phyloP scores from a whole-genome alignment of 306 rosid genomes.

The Crotalaria pallida region DNA sequence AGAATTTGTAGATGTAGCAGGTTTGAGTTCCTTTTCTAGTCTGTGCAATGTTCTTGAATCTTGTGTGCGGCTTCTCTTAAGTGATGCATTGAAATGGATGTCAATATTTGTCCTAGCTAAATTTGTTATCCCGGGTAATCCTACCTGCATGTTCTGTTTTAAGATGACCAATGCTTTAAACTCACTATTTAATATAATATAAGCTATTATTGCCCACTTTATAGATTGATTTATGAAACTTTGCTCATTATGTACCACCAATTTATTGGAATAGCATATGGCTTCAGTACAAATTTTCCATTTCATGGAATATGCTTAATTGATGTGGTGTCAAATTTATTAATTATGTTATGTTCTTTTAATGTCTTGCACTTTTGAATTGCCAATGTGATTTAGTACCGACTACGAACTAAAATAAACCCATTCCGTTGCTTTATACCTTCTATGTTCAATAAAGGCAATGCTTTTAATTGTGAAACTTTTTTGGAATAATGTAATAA shows the following conservation, averaged over 20 bases:
- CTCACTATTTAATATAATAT: neutral
- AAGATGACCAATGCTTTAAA: neutral
- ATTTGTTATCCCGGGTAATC: neutral
- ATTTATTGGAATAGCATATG: neutral
- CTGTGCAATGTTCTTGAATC: neutral
- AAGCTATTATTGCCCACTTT: neutral
- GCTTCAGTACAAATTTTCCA: neutral
- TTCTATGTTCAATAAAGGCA: neutral
- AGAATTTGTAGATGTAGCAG: constrained; percentile 80
- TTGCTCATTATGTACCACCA: neutral
- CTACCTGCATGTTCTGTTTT: neutral
- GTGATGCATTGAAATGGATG: neutral
- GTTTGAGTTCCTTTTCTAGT: constrained; percentile 35
- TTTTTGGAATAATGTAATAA: neutral
- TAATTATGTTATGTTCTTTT: neutral
- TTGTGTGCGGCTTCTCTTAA: neutral
- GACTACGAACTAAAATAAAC: neutral
- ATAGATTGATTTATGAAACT: neutral
- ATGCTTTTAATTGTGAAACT: neutral
- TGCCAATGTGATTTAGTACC: neutral
- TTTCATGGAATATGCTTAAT: neutral
- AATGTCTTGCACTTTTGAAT: neutral
- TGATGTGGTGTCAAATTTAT: neutral
- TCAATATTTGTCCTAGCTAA: neutral
- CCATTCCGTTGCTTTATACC: neutral